Base-by-base conservation (phyloP, 345 rosid species). In the Gynandropsis gynandra region DNA sequence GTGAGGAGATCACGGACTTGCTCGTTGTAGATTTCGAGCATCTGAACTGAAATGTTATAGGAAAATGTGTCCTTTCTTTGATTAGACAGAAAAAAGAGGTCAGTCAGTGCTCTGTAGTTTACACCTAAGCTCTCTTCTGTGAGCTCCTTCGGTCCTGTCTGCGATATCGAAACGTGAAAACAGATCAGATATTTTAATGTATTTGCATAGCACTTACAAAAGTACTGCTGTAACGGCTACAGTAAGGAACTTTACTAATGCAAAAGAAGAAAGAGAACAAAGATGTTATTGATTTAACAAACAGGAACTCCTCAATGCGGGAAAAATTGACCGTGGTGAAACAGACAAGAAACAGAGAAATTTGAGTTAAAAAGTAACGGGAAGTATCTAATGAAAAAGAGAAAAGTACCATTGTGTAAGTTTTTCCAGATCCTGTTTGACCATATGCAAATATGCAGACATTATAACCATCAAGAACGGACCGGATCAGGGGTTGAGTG, bases 391-490 rank as follows among this genome's bases (percentile, higher is more conserved):
- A 24, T 24, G n/a, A 24, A 5, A 24, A 24, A 0, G 10, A 54
- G 55, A 41, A 24, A 20, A n/a, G 56, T 70, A 92, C 98, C 98
- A 92, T 92, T 44, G 98, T 92, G 65, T 62, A 70, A 47, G 98
- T 92, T 75, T 92, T 92, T 56, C 98, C 98, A 8, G 96, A 87
- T 58, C 98, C 96, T 21, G 98, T 92, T 77, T 92, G 98, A 44
- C 98, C 98, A 40, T 92, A 92, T 39, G 98, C 98, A 76, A 92
- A 92, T 69, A 92, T 92, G 66, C 98, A 92, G 40, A 92, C 93
- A 50, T 92, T 92, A 66, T 77, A 92, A 55, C 98, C 98, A 71
- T 92, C 98, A 60, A 92, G 93, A 74, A 92, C 93, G 45, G 98
- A 87, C 33, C 96, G 82, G 72, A 92, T 66, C 47, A 92, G 65